Base-by-base conservation (phyloP, 2,329 filamentous ascomycete species). In the Trichoderma citrinoviride region DNA sequence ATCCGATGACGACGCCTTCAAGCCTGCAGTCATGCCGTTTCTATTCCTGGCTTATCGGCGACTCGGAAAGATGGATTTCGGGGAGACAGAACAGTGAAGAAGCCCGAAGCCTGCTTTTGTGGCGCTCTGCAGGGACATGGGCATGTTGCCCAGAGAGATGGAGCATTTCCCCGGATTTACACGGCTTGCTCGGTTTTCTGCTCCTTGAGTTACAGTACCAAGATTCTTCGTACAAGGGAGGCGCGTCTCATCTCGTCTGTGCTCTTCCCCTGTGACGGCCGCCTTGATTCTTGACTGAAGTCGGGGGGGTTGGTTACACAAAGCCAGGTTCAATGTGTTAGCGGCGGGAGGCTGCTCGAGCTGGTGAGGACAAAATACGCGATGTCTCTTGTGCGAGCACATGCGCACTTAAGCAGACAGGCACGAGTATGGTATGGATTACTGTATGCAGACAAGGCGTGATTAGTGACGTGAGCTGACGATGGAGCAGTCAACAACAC, bases 331-430 rank as follows among this genome's bases (percentile, higher is more conserved):
- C 33, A 12, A 12, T 25, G 19, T 46, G 27, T 29, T 57, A 57
- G 64, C 64, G 64, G 44, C 44, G 58, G 52, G 64, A 57, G 58
- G 58, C 23, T 63, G 64, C 58, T 47, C 5, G 12, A 63, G 43
- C 64, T 63, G 58, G 44, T 61, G 49, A 65, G 43, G 25, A 5
- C 10, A 21, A 10, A 44, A 44, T 21, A 47, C 27, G 23, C 15
- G 21, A 55, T 55, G 50, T 29, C 15, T 40, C 17, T 33, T 19
- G 23, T 21, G 25, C 53, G 40, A 21, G 27, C 7, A n/a, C 37
- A 3, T 14, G 10, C 33, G 14, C 14, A 14, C 10, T n/a, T 54
- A 41, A 49, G 43, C 43, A 17, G 19, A 21, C 7, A 41, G 52
- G 21, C 14, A 12, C 33, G 10, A 12, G 33, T 12, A 37, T 12